Evolutionary conservation across 192 early-diverging fungal genomes (phyloP), one percentile per base, ranked within the genome.

Genomic region (Podila epigama): DNA sequence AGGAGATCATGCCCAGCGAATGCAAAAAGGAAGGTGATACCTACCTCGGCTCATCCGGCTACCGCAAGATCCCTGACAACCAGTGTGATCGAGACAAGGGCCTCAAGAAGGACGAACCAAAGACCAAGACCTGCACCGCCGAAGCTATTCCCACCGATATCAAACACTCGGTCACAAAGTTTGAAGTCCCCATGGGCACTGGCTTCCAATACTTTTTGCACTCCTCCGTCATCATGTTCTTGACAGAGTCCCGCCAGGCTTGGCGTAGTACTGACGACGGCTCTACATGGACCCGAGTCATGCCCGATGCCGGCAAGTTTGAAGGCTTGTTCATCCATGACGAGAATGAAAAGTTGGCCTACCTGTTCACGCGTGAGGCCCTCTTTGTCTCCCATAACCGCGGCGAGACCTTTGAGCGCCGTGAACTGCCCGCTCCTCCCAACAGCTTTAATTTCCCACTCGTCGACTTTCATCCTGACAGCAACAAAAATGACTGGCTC

Each of bases 391-490:
- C 90, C 0, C 60, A 62, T 15, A 87, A 95, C 81, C 84, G 86
- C 37, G 90, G 92, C 10, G 84, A 81, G 10, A 70, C 54, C 9
- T 89, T 84, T 69, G 83, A 81, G 44, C 58, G 60, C 7, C 68
- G 80, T 22, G 56, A 91, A 2, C 66, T 87, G 7, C 88, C 92
- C 22, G 79, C 75, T 3, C 61, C 70, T 3, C 94, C 90, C 53
- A 97, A 95, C 71, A 82, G 63, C 15, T 63, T 94, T 52, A 85
- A 83, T 22, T 75, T 92, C 27, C 89, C 86, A 12, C 69, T 96
- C 6, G 28, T 99, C 1, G 95, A 98, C 77, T 97, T 96, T 60
- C 95, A 97, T 72, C 93, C 96, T 3, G 80, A 80, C 10, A 59
- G 56, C 52, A 61, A 77, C 61, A 86, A 98, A 62, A 75, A 87